phyloP scores from a whole-genome alignment of 805 yeast genomes.

The Kodamaea hsintzibuensis region DNA sequence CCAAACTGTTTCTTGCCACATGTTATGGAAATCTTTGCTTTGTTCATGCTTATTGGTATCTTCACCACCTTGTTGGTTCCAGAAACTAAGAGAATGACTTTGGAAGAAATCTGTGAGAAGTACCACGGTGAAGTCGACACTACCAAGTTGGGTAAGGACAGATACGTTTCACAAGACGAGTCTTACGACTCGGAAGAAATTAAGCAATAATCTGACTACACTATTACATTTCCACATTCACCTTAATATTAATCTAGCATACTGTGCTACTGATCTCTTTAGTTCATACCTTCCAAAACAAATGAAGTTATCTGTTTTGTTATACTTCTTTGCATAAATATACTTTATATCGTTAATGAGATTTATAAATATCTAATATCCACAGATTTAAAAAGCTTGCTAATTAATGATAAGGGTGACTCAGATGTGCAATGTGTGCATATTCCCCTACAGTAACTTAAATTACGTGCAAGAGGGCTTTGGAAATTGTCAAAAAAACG shows the following conservation, averaged over 20 bases:
- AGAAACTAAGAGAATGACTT: slow-evolving; percentile 89
- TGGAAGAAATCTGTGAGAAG: slow-evolving; percentile 79
- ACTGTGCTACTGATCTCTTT: background rate
- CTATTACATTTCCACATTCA: background rate
- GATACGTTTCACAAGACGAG: slow-evolving; percentile 37
- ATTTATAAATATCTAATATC: background rate
- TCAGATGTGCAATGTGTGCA: too few species aligned
- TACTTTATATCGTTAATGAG: background rate
- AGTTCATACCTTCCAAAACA: background rate
- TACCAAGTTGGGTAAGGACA: slow-evolving; percentile 41
- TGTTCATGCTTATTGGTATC: slow-evolving; percentile 85
- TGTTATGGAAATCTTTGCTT: slow-evolving; percentile 91
- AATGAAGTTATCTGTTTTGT: background rate
- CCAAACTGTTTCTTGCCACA: slow-evolving; percentile 82
- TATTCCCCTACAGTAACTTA: too few species aligned
- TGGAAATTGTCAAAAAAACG: background rate
- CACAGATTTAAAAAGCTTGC: too few species aligned
- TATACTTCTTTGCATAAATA: slow-evolving; percentile 1
- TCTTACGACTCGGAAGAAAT: slow-evolving; percentile 35
- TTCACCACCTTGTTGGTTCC: slow-evolving; percentile 69
- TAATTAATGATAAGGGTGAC: too few species aligned
- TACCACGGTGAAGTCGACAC: slow-evolving; percentile 75
- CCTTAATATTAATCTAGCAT: background rate
- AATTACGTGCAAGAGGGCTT: too few species aligned
- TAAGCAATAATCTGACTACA: slow-evolving; percentile 4